Evolutionary conservation across 1,284 basidiomycete genomes (phyloP).

Genomic region (Ceratobasidium sp.): DNA sequence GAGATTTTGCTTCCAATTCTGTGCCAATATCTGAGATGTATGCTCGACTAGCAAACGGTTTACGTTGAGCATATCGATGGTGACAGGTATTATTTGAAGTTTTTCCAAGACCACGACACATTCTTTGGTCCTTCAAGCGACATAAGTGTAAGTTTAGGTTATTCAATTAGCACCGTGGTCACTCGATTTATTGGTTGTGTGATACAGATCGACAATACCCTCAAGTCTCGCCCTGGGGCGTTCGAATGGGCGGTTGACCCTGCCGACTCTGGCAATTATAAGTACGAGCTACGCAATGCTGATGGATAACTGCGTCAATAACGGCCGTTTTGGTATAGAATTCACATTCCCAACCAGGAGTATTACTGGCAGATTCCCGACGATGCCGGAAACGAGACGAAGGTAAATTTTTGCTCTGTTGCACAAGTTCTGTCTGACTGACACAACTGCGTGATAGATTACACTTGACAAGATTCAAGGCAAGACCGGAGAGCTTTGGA

Average conservation of each 20-base stretch:
- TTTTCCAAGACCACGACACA: neutral
- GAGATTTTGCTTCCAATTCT: neutral
- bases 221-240: neutral
- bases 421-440: no score
- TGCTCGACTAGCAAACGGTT: neutral
- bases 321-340: neutral
- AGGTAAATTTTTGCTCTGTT: neutral
- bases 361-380: neutral
- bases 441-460: neutral
- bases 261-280: neutral
- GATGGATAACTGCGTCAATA: neutral
- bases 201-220: neutral
- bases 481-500: no score
- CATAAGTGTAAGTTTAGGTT: neutral
- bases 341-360: neutral
- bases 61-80: neutral
- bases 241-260: neutral
- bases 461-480: neutral
- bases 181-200: no score
- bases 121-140: neutral
- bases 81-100: neutral
- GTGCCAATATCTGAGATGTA: neutral
- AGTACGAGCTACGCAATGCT: neutral
- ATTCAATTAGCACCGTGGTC: no score
- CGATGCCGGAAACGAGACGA: neutral